Conservation (phyloP, 208 protist genomes). For the Phytomonas sp. region DNA sequence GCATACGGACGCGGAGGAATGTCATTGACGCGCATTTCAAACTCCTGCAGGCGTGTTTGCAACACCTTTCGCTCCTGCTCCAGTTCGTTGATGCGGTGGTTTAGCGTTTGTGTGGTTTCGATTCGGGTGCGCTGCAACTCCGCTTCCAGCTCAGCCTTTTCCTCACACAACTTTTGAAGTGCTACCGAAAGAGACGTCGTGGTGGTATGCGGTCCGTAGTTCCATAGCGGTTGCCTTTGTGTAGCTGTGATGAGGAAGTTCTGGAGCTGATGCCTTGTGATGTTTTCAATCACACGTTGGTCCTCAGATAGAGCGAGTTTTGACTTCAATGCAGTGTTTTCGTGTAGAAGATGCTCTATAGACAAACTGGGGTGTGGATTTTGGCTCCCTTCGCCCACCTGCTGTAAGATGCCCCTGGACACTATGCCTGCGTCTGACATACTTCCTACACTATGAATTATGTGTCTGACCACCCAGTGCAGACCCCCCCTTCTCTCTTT, state of each 20-base stretch:
- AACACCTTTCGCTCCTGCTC: slow-evolving; percentile 35
- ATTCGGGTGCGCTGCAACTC: slow-evolving; percentile 26
- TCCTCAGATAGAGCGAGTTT: slow-evolving; percentile 15
- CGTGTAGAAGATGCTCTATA: slow-evolving; percentile 1
- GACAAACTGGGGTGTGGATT: neutral
- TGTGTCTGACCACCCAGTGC: neutral
- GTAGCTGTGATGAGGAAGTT: neutral
- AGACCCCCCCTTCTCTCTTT: neutral
- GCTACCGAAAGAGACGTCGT: slow-evolving; percentile 17
- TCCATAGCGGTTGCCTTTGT: neutral
- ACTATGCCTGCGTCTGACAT: neutral
- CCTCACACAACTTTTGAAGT: slow-evolving; percentile 26
- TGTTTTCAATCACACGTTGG: slow-evolving; percentile 26
- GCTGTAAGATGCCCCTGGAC: neutral
- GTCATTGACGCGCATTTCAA: slow-evolving; percentile 25
- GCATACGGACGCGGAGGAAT: slow-evolving; percentile 34
- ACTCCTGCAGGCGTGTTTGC: slow-evolving; percentile 23
- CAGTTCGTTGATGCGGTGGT: slow-evolving; percentile 38
- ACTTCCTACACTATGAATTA: neutral
- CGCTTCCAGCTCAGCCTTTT: slow-evolving; percentile 29
- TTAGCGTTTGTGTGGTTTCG: slow-evolving; percentile 24
- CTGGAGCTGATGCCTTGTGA: neutral
- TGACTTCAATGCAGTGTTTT: slow-evolving; percentile 7
- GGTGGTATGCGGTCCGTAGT: neutral
- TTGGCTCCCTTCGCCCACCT: neutral